phyloP scores from a whole-genome alignment of 768 basidiomycete species.

The Boletus vinaceobasis region DNA sequence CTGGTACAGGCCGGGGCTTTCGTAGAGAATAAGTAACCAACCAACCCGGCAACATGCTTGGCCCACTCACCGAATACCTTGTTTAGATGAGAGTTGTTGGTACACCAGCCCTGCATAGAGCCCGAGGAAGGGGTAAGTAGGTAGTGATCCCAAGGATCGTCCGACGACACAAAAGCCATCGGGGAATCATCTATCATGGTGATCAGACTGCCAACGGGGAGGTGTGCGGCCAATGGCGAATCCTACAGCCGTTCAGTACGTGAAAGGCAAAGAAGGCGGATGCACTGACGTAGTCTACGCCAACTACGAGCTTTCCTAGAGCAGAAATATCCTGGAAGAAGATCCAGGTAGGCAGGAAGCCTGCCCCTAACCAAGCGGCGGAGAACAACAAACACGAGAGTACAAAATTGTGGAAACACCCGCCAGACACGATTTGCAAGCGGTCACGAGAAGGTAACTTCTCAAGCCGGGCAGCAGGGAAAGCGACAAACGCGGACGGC shows the following conservation, averaged over 20 bases:
- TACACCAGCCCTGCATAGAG: slow-evolving; percentile 59
- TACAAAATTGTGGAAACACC: slow-evolving; percentile 75
- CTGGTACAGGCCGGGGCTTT: slow-evolving; percentile 11
- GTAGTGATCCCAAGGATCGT: slow-evolving; percentile 47
- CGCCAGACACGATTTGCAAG: slow-evolving; percentile 65
- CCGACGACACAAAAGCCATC: slow-evolving; percentile 31
- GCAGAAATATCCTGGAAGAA: slow-evolving; percentile 52
- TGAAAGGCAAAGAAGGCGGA: not conserved
- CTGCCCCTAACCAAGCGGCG: slow-evolving; percentile 33
- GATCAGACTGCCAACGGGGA: slow-evolving; percentile 57
- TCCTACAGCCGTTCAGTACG: slow-evolving; percentile 36
- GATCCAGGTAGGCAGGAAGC: slow-evolving; percentile 26
- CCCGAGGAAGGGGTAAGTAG: slow-evolving; percentile 28
- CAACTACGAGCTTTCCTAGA: slow-evolving; percentile 53
- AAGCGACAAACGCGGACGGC: slow-evolving; percentile 72
- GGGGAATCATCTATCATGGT: slow-evolving; percentile 61
- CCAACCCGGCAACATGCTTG: not conserved
- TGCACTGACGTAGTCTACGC: slow-evolving; percentile 49
- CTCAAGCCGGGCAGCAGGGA: slow-evolving; percentile 44
- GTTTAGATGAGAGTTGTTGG: slow-evolving; percentile 35
- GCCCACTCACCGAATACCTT: slow-evolving; percentile 11
- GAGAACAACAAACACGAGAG: slow-evolving; percentile 49
- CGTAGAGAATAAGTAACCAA: not conserved
- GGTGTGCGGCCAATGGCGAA: slow-evolving; percentile 58
- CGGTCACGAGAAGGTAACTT: slow-evolving; percentile 38